Evolutionary conservation across 192 early-diverging fungal genomes (phyloP).

Genomic region (Backusella parvicylindrica): DNA sequence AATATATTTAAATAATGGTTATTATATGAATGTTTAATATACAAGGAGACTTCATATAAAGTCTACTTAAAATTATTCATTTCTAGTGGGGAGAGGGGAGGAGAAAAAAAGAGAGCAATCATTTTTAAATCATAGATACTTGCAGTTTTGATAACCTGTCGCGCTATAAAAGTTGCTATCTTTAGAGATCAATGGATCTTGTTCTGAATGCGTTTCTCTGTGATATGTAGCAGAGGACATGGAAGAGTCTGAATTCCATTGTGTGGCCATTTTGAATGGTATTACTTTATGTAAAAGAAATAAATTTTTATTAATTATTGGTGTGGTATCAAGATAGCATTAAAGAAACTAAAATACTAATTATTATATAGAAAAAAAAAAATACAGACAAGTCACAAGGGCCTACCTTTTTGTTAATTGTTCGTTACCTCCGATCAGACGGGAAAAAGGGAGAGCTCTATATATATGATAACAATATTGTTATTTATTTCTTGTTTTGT

Average conservation of each 20-base stretch:
- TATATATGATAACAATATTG: no score
- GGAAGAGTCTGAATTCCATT: background rate
- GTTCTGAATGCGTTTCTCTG: background rate
- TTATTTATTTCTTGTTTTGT: no score
- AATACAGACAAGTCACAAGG: background rate
- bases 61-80: background rate
- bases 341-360: background rate
- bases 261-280: background rate
- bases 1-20: background rate
- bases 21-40: background rate
- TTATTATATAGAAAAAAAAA: background rate
- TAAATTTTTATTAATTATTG: no score
- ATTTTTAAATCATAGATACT: background rate
- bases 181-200: background rate
- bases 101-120: background rate
- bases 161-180: background rate
- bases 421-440: background rate
- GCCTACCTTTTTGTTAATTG: no score
- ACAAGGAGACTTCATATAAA: background rate
- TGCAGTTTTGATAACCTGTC: background rate
- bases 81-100: background rate
- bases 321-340: no score
- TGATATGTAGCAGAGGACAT: background rate
- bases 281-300: no score
- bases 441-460: no score